A percentile compares a stretch with the other conserved stretches of the same genome.
Evolutionary conservation across 352 stramenopile species (phyloP).

Genomic region (Phytophthora podocarpi): DNA sequence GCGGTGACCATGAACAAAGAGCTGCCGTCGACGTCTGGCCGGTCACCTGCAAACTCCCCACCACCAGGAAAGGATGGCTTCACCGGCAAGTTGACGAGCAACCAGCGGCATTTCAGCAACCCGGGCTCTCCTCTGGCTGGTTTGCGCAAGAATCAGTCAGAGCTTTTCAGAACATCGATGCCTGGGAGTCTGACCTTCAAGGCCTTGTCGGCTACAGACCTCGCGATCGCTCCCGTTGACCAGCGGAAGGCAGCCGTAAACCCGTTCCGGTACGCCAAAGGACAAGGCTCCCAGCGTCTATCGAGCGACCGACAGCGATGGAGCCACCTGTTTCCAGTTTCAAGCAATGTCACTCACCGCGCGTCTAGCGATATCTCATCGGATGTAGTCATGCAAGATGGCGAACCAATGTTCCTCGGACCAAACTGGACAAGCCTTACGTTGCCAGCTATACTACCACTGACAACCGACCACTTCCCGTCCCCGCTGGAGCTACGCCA

Average conservation of each 20-base stretch:
- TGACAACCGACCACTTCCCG: slow-evolving; percentile 91
- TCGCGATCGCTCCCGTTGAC: slow-evolving; percentile 4
- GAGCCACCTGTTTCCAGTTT: slow-evolving; percentile 95
- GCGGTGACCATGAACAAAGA: slow-evolving; percentile 40
- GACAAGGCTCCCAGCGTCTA: slow-evolving; percentile 38
- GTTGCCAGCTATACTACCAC: slow-evolving; percentile 93
- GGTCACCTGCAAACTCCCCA: slow-evolving; percentile 16
- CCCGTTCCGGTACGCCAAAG: slow-evolving; percentile 57
- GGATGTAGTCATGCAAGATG: slow-evolving; percentile 18
- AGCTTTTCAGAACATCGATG: slow-evolving; percentile 33
- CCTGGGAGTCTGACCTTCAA: slow-evolving; percentile 29
- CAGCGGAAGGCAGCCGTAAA: slow-evolving; percentile 34
- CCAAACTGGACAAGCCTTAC: slow-evolving; percentile 97
- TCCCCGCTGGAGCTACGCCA: slow-evolving; percentile 66
- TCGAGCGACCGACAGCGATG: slow-evolving; percentile 93
- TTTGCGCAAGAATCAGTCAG: slow-evolving; percentile 41
- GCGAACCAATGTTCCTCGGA: slow-evolving; percentile 63
- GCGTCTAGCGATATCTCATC: slow-evolving; percentile 1
- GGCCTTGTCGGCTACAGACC: slow-evolving; percentile 20
- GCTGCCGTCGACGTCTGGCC: slow-evolving; percentile 7
- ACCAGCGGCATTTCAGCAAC: slow-evolving; percentile 29
- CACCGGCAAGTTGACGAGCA: slow-evolving; percentile 8
- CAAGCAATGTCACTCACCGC: slow-evolving; percentile 17
- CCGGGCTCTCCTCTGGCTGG: slow-evolving; percentile 24
- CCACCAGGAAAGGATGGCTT: slow-evolving; percentile 15